A percentile compares a stretch with the other conserved stretches of the same genome.
Conservation (phyloP, 202 grass and related monocot species). For the Carex arenaria region DNA sequence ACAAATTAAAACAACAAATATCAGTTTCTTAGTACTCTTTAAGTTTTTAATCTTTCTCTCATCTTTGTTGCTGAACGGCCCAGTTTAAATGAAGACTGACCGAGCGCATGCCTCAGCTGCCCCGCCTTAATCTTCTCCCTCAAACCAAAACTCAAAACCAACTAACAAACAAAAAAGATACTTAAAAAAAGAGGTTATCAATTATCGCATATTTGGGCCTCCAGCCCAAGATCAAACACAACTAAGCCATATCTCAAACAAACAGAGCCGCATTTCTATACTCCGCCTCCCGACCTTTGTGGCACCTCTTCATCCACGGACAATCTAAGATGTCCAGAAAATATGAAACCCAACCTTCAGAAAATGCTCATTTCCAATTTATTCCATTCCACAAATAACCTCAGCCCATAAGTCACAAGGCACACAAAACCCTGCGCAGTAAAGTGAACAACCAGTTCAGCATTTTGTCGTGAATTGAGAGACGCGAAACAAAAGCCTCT, state of each 20-base stretch:
- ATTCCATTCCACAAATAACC: slow-evolving; percentile 39
- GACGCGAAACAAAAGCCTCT: slow-evolving; percentile 11
- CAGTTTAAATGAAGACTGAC: no score
- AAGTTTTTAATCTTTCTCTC: no score
- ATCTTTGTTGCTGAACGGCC: no score
- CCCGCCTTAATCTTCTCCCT: no score
- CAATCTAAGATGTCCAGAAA: neutral
- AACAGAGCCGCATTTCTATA: neutral
- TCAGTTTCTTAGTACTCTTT: no score
- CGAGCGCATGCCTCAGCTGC: no score
- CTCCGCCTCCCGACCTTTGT: neutral
- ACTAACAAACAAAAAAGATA: no score
- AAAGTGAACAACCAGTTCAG: neutral
- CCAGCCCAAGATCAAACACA: no score
- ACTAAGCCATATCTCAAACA: neutral
- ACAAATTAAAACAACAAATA: no score
- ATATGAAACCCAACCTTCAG: slow-evolving; percentile 22
- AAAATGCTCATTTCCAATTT: neutral
- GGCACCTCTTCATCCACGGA: slow-evolving; percentile 17
- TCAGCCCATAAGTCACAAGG: neutral
- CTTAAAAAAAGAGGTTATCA: no score
- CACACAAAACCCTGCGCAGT: neutral
- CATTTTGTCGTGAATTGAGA: slow-evolving; percentile 2
- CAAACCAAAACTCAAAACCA: no score
- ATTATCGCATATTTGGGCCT: no score